phyloP scores from a whole-genome alignment of 202 grass and related monocot species.

The Carex arenaria region DNA sequence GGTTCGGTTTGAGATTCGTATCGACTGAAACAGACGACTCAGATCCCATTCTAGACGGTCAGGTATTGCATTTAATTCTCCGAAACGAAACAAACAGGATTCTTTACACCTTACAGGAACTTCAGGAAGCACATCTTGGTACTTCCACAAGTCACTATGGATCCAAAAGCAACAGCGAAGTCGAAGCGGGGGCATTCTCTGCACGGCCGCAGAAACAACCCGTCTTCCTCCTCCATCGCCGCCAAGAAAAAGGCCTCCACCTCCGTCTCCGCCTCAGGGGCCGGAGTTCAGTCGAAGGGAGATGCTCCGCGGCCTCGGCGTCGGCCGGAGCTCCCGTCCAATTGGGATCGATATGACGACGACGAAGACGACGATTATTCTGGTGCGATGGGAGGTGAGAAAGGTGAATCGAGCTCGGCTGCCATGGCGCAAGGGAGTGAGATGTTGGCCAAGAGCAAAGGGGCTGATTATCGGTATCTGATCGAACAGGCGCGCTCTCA shows the following conservation, averaged over 20 bases:
- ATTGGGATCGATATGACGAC: slow-evolving; percentile 63
- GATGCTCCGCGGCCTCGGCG: slow-evolving; percentile 25
- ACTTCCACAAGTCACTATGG: slow-evolving; percentile 9
- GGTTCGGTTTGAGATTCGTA: too few species aligned
- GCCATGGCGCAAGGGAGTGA: slow-evolving; percentile 27
- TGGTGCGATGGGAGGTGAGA: neutral
- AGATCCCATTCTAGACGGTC: too few species aligned
- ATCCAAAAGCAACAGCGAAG: slow-evolving; percentile 86
- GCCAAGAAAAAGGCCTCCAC: slow-evolving; percentile 29
- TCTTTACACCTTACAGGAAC: too few species aligned
- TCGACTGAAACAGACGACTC: too few species aligned
- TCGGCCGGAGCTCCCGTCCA: slow-evolving; percentile 49
- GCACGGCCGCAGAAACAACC: slow-evolving; percentile 63
- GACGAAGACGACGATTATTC: slow-evolving; percentile 31
- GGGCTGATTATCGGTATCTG: slow-evolving; percentile 63
- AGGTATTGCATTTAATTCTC: too few species aligned
- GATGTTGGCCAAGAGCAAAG: slow-evolving; percentile 67
- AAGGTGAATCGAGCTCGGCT: neutral
- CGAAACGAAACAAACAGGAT: neutral
- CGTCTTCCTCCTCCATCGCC: slow-evolving; percentile 35
- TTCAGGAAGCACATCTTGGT: too few species aligned
- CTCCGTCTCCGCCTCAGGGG: slow-evolving; percentile 11
- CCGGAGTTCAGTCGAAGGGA: slow-evolving; percentile 28
- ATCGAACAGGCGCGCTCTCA: slow-evolving; percentile 66
- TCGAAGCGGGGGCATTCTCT: slow-evolving; percentile 81